Percentiles rank a stretch among this genome's conserved stretches.
Evolutionary conservation across 768 basidiomycete species (phyloP).

Genomic region (Butyriboletus loyo): DNA sequence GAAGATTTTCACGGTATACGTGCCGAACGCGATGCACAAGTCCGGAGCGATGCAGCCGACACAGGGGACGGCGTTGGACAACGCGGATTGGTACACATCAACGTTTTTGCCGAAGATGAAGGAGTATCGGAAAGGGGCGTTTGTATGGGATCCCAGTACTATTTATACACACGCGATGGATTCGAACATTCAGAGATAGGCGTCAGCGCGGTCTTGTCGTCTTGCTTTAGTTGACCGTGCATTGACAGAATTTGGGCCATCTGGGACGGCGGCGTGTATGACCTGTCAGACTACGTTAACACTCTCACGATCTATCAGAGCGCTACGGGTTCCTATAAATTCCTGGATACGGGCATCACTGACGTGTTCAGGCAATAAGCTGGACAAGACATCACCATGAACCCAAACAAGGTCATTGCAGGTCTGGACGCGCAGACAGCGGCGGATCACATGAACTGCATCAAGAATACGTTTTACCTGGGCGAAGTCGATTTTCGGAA

Average conservation of each 20-base stretch:
- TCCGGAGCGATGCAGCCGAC: constrained; percentile 56
- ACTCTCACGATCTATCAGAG: constrained; percentile 53
- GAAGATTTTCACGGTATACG: constrained; percentile 63
- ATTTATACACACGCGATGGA: constrained; percentile 52
- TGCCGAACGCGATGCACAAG: constrained; percentile 68
- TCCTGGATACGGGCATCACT: constrained; percentile 63
- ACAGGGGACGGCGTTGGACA: constrained; percentile 43
- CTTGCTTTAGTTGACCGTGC: not conserved
- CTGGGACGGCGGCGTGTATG: constrained; percentile 73
- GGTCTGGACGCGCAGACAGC: constrained; percentile 46
- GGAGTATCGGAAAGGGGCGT: constrained; percentile 74
- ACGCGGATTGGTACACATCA: constrained; percentile 71
- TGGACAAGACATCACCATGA: constrained; percentile 79
- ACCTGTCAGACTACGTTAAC: constrained; percentile 85
- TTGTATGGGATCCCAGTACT: constrained; percentile 56
- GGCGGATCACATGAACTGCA: constrained; percentile 56
- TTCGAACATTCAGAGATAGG: constrained; percentile 41
- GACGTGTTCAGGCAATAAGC: constrained; percentile 75
- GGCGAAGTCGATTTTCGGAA: constrained; percentile 80
- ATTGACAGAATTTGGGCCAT: constrained; percentile 72
- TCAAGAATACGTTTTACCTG: constrained; percentile 76
- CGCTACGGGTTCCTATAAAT: constrained; percentile 51
- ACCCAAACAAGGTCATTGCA: constrained; percentile 56
- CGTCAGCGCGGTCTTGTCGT: not conserved
- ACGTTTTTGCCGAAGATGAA: constrained; percentile 73